These are phyloP conservation scores for Fistulifera solaris DNA, from an alignment of 108 stramenopile genomes.

Conservation along the genomic window DNA sequence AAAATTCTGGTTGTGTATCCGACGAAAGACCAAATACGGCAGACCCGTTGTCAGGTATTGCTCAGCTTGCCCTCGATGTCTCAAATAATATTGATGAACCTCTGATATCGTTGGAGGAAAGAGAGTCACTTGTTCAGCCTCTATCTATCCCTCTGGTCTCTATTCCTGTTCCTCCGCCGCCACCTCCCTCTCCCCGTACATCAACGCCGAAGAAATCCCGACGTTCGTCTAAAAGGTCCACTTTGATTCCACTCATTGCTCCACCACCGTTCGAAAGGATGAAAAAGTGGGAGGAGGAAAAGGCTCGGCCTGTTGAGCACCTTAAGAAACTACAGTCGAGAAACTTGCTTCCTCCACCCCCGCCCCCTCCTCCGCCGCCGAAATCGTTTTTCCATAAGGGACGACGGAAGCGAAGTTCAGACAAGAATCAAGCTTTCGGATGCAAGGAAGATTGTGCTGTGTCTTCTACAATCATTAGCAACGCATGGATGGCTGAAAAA, in stretches of 20 bases:
- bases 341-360: background rate
- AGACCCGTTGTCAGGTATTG: no score
- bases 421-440: background rate
- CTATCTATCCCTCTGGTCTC: no score
- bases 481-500: constrained; percentile 22
- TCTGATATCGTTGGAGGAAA: no score
- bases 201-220: background rate
- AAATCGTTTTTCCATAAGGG: constrained; percentile 1
- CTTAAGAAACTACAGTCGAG: background rate
- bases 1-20: no score
- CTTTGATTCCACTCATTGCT: constrained; percentile 1
- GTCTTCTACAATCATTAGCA: no score
- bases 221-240: background rate
- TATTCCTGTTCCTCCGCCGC: background rate
- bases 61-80: no score
- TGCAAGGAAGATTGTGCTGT: background rate
- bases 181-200: background rate
- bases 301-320: background rate
- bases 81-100: no score
- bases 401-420: background rate
- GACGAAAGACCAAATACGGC: no score
- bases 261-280: constrained; percentile 10
- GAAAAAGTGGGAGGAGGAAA: constrained; percentile 7
- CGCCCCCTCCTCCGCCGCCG: background rate
- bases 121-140: no score